Evolutionary conservation across 1,139 yeast genomes (phyloP), one percentile per base, ranked within the genome.

Genomic region (Yamadazyma diospyri): DNA sequence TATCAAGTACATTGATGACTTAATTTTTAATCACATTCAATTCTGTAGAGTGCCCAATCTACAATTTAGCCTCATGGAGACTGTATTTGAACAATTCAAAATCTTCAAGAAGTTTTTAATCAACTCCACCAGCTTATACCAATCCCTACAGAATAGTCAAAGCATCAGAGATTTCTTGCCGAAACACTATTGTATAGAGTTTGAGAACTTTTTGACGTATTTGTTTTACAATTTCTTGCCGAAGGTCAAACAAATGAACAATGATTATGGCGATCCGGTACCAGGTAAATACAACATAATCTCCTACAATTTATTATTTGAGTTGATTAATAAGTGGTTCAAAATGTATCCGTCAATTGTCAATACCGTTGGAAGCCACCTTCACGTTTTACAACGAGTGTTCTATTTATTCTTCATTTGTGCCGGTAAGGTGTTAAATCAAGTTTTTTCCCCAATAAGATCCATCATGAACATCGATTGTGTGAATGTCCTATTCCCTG

Each of bases 391-490:
- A 10, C 63, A 59, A 34, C 57, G 59, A 34, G 53, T 60, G 3
- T 54, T 61, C 30, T 62, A 59, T 37, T 46, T 66, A 22, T 63
- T 64, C 34, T 66, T 47, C 41, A 50, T 47, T 14, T 64, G 66
- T 2, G 44, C 63, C 13, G 72, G 69, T 1, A 61, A 56, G 36
- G 49, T 65, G 2, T 42, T 67, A 26, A 45, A 50, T 16, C 60
- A 64, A 29, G 52, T 61, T 3, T 51, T 61, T 25, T 50, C 70
- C 0, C 62, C 66, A 1, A 48, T 65, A 4, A 48, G 69, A 42
- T 54, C 66, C 10, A 38, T 65, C 1, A 43, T 62, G 42, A 41
- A 61, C 25, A 53, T 62, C n/a, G 73, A 67, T 35, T 52, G 67
- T 12, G 48, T 59, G 26, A 48, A 62, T 38, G 53, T 64, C 2